Percentiles rank a stretch among this genome's conserved stretches.
These are phyloP conservation scores for Boletus vinaceobasis DNA, from an alignment of 768 basidiomycete species.

Conservation along the genomic window DNA sequence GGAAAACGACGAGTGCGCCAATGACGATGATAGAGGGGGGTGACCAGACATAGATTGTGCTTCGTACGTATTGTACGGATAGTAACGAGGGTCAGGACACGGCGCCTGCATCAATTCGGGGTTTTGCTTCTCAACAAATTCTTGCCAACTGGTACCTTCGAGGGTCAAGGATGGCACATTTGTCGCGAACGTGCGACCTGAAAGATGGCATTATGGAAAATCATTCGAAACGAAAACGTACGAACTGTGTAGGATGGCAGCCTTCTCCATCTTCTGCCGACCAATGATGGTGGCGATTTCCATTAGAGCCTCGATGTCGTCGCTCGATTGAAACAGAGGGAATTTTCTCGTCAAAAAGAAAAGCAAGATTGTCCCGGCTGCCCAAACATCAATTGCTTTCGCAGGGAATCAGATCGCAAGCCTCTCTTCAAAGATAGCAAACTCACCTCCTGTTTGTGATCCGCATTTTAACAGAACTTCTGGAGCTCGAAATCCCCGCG, in stretches of 20 bases:
- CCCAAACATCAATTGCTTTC: conserved; percentile 95
- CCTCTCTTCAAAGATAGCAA: conserved; percentile 6
- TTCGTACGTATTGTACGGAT: conserved; percentile 44
- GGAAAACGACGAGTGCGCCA: conserved; percentile 26
- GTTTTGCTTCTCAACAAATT: conserved; percentile 76
- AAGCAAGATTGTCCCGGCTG: conserved; percentile 86
- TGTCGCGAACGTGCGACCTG: conserved; percentile 87
- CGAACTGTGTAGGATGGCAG: conserved; percentile 87
- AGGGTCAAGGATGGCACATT: conserved; percentile 78
- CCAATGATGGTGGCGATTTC: conserved; percentile 91
- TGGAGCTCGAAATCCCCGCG: conserved; percentile 93
- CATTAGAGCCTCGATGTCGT: conserved; percentile 94
- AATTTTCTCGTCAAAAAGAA: conserved; percentile 93
- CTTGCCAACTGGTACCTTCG: conserved; percentile 65
- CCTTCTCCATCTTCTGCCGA: conserved; percentile 73
- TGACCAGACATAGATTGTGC: conserved; percentile 20
- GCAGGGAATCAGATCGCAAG: conserved; percentile 6
- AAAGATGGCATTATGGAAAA: conserved; percentile 3
- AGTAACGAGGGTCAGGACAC: conserved; percentile 49
- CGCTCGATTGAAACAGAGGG: conserved; percentile 89
- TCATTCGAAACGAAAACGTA: conserved; percentile 7
- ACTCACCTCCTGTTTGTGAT: conserved; percentile 85
- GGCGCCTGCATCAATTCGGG: conserved; percentile 58
- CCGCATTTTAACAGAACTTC: conserved; percentile 94
- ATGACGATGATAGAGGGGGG: conserved; percentile 35